A percentile compares a stretch with the other conserved stretches of the same genome.
phyloP scores from a whole-genome alignment of 2,329 filamentous ascomycete species.

The Penicillium sp. region DNA sequence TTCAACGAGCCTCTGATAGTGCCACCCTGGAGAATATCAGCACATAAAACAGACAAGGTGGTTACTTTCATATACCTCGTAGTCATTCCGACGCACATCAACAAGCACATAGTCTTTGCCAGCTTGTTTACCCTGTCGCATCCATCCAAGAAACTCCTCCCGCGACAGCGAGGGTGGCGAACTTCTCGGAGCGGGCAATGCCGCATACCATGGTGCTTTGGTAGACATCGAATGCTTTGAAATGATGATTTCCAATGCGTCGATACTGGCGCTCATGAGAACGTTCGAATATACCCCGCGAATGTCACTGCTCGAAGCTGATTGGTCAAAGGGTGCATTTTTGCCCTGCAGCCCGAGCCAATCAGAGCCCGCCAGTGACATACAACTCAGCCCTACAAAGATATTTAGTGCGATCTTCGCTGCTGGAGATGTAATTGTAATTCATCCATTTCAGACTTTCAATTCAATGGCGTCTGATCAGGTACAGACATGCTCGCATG shows the following conservation, averaged over 20 bases:
- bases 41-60: background rate
- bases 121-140: slow-evolving; percentile 30
- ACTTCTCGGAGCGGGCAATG: slow-evolving; percentile 41
- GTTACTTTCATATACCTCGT: slow-evolving; percentile 39
- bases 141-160: slow-evolving; percentile 40
- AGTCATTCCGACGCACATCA: slow-evolving; percentile 51
- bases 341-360: slow-evolving; percentile 1
- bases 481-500: background rate
- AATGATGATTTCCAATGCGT: too few species aligned
- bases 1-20: slow-evolving; percentile 60
- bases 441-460: too few species aligned
- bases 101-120: slow-evolving; percentile 46
- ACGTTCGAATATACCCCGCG: background rate
- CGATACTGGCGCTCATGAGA: too few species aligned
- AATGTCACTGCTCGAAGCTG: slow-evolving; percentile 6
- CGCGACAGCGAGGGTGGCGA: slow-evolving; percentile 31
- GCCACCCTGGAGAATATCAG: slow-evolving; percentile 49
- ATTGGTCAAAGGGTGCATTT: slow-evolving; percentile 3
- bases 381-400: background rate
- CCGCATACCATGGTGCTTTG: slow-evolving; percentile 41
- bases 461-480: background rate
- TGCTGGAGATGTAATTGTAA: background rate
- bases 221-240: background rate
- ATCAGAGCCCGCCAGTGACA: slow-evolving; percentile 15
- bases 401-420: background rate